Conservation (phyloP, 805 yeast genomes). For the Ogataea pignaliae region DNA sequence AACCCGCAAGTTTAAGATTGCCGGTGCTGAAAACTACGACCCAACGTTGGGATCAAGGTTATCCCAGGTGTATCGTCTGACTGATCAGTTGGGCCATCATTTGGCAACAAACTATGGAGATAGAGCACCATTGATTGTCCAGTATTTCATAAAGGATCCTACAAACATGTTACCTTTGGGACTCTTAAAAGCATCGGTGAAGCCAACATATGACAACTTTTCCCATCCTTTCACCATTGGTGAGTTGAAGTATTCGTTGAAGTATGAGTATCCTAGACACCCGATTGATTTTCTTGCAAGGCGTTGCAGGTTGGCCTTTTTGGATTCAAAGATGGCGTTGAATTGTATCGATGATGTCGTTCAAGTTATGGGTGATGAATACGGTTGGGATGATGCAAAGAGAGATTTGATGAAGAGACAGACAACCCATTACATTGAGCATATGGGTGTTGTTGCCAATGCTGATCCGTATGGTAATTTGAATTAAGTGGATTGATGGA, state of each 20-base stretch:
- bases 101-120: constrained; percentile 86
- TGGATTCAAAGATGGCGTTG: constrained; percentile 81
- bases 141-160: constrained; percentile 44
- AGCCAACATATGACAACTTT: constrained; percentile 40
- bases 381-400: constrained; percentile 64
- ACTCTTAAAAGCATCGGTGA: constrained; percentile 23
- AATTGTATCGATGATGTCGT: constrained; percentile 80
- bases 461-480: constrained; percentile 20
- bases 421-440: constrained; percentile 55
- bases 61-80: constrained; percentile 71
- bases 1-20: constrained; percentile 52
- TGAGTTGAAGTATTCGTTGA: constrained; percentile 76
- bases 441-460: constrained; percentile 46
- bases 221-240: constrained; percentile 88
- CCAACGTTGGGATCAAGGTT: constrained; percentile 70
- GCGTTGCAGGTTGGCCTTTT: constrained; percentile 88
- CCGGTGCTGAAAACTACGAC: constrained; percentile 82
- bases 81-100: constrained; percentile 73
- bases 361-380: constrained; percentile 75
- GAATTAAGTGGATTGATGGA: neutral
- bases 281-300: constrained; percentile 89
- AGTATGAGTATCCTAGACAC: constrained; percentile 81
- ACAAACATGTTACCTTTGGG: constrained; percentile 61
- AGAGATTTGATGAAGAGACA: constrained; percentile 48
- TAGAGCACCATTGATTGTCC: constrained; percentile 75